Evolutionary conservation across 352 stramenopile genomes (phyloP).

Genomic region (Achlya hypogyna): DNA sequence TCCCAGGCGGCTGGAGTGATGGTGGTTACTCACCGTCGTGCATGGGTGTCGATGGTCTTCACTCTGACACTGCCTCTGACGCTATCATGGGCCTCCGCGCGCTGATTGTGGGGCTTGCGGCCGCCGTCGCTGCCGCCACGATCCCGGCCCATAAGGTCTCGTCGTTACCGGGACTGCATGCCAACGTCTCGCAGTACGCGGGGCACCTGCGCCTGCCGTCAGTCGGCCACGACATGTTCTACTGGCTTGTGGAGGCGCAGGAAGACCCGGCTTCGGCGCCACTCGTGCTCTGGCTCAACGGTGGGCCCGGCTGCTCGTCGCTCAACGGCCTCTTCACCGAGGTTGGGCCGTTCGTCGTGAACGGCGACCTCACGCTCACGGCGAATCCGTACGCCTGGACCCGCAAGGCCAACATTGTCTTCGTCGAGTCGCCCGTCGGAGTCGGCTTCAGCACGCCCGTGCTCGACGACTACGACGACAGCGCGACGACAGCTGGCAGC

Average conservation of each 20-base stretch:
- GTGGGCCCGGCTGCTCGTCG: constrained; percentile 65
- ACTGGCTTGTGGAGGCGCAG: constrained; percentile 74
- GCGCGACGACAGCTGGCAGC: not conserved
- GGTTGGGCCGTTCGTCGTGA: constrained; percentile 11
- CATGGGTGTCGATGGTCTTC: no score
- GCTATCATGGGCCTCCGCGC: not conserved
- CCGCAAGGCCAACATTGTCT: constrained; percentile 11
- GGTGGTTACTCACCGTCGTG: no score
- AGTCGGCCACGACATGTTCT: constrained; percentile 45
- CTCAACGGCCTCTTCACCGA: constrained; percentile 50
- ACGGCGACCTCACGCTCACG: constrained; percentile 10
- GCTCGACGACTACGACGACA: constrained; percentile 27
- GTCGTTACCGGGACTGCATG: not conserved
- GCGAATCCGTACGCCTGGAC: constrained; percentile 21
- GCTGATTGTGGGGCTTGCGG: not conserved
- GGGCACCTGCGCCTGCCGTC: constrained; percentile 42
- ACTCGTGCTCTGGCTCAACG: constrained; percentile 78
- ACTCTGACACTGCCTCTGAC: no score
- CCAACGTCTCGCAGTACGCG: constrained; percentile 34
- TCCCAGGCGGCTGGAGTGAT: no score
- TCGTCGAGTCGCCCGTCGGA: constrained; percentile 9
- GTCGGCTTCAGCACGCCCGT: constrained; percentile 19
- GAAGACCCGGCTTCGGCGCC: constrained; percentile 35
- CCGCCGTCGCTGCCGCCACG: not conserved
- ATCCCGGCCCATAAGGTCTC: not conserved